Evolutionary conservation across 768 basidiomycete species (phyloP), one percentile per base, ranked within the genome.

Genomic region (Leccinum variicolor): DNA sequence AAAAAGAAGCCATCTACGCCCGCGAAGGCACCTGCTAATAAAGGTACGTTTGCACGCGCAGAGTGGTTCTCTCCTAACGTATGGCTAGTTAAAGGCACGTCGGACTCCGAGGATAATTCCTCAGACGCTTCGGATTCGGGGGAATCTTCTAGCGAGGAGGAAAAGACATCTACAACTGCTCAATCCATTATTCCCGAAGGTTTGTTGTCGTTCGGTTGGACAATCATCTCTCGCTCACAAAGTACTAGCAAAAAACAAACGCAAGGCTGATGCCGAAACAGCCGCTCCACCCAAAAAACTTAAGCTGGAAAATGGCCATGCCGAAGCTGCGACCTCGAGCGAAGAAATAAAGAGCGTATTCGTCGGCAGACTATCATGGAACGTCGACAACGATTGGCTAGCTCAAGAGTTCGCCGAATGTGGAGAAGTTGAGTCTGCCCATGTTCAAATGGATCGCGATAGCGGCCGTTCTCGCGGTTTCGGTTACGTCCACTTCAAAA

Each of bases 361-460:
- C 68, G 93, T 99, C 63, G 96, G 96, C 54, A 83, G 84, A 57
- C 82, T 99, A 47, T 95, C 93, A 13, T 99, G 95, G 95, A 92
- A 90, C 71, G 89, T 98, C 61, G 96, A 98, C 78, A 90, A 92
- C 70, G 96, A 98, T 74, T 91, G 93, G 81, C 86, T 98, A 60
- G 84, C 88, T 50, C 82, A 87, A 72, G 96, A 98, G 73, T 98
- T 99, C 63, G 85, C 87, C 31, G 78, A 81, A 54, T 94, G 87
- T 65, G 97, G 97, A 52, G 91, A 95, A 75, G 84, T 99, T 66
- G 82, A 85, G 59, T 85, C 85, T n/a, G 94, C 92, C 6, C 86
- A 82, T n/a, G 93, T 98, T 59, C 88, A 89, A 72, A 84, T 83
- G 76, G 91, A 93, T 64, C 87, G 90, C 57, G 84, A 85, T 62